Base-by-base conservation (phyloP, 306 rosid species). In the Lathyrus aphaca region DNA sequence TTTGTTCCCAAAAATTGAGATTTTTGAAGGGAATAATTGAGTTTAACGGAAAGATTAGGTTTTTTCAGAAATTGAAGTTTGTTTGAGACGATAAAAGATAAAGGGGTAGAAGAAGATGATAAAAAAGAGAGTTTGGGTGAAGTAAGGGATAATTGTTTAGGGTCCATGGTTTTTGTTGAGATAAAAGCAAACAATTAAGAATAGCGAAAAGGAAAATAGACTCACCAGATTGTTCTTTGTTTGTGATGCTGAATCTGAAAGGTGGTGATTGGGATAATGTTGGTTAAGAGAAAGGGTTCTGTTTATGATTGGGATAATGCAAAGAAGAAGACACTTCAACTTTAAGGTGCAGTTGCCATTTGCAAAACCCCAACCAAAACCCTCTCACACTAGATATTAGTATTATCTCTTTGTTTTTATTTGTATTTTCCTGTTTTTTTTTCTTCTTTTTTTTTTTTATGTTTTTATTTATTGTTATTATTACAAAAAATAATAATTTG, bases 1-100 rank as follows among this genome's bases (percentile, higher is more conserved):
- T 77, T 71, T 12, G 11, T 76, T 9, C 95, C 91, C 79, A 66
- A 81, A 78, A 89, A 89, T 8, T 58, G 71, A 1, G 91, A 89
- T 68, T 80, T 87, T 11, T 82, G 56, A 14, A 60, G 29, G 43
- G 86, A 77, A 40, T 4, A 66, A 16, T 65, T 75, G 46, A 84
- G 45, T 75, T 81, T 87, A 14, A 68, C 58, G 55, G 74, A 82
- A 17, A 32, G 56, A 4, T 42, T 80, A 1, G 80, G 80, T 9
- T 66, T 79, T 53, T 50, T 74, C 48, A 54, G 74, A 43, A 78
- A 81, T 37, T 78, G 79, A 23, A 72, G 39, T 21, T 69, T 79
- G 51, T 57, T 82, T 3, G 89, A 82, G 49, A 84, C 73, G 69
- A 77, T 75, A 15, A 89, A 87, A 8, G 93, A 89, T 25, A 82